Base-by-base conservation (phyloP, 106 monocot genomes). In the Triglochin maritima region DNA sequence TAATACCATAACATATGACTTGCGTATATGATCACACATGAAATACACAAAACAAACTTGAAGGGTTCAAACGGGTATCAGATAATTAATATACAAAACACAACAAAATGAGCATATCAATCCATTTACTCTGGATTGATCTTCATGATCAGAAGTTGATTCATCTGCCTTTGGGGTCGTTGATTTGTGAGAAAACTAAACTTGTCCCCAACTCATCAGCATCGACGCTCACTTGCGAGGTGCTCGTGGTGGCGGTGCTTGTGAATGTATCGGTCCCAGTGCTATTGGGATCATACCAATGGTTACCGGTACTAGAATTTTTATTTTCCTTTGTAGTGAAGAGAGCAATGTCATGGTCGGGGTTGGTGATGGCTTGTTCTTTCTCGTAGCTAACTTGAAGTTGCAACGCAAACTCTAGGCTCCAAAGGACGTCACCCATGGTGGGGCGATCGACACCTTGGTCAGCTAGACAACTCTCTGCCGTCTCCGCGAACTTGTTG, bases 101-200 rank as follows among this genome's bases (percentile, higher is more conserved):
- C 29, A 29, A 29, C 29, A 29, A 29, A 29, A 29, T 29, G 29
- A 29, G 29, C 29, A 29, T 29, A 29, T 29, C 29, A 29, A 29
- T 29, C 0, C 29, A 29, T 29, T 0, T 29, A 29, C 29, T 29
- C 29, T 29, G 1, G 29, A 29, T 29, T 29, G 29, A 29, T 29
- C 63, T 29, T 29, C 29, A 29, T 29, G 29, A 29, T 29, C 29
- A 29, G 29, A 29, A 29, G 29, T 53, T 53, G 12, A 53, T 53
- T 81, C 76, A 79, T 44, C 82, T 66, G 3, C 85, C 85, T 52
- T 79, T 77, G 2, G 81, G 81, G 62, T 85, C 72, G 61, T 76
- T 72, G 69, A 81, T 81, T 72, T 82, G 76, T 6, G 82, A 82
- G 66, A 81, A 86, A 14, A 86, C 82, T 13, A 62, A 70, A 50